Conservation (phyloP, 352 stramenopile genomes). For the Globisporangium canariense region DNA sequence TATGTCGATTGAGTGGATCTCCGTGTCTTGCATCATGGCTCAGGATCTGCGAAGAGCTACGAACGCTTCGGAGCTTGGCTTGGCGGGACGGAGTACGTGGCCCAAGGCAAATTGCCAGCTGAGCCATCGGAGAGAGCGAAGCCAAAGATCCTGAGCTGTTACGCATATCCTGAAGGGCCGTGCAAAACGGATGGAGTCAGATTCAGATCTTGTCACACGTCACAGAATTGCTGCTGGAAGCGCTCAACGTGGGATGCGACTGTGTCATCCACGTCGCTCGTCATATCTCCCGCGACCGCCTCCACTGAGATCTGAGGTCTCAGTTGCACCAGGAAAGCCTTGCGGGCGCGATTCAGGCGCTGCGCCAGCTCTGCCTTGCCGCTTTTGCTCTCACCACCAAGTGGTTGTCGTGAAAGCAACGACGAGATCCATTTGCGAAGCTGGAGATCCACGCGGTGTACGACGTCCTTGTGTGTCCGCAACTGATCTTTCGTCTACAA, state of each 20-base stretch:
- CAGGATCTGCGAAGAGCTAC: not conserved
- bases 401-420: conserved; percentile 23
- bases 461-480: conserved; percentile 26
- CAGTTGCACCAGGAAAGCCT: conserved; percentile 33
- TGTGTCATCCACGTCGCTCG: not conserved
- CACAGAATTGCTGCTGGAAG: conserved; percentile 9
- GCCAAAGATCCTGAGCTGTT: not conserved
- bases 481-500: conserved; percentile 32
- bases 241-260: conserved; percentile 3
- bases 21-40: conserved; percentile 10
- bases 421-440: conserved; percentile 56
- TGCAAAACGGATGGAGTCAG: not conserved
- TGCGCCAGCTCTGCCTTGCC: conserved; percentile 24
- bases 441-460: conserved; percentile 54
- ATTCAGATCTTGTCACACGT: not conserved
- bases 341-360: conserved; percentile 40
- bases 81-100: not conserved
- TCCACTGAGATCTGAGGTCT: conserved; percentile 13
- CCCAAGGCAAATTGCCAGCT: not conserved
- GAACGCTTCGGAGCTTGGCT: not conserved
- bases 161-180: not conserved
- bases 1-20: conserved; percentile 13
- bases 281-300: not conserved
- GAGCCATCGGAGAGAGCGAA: not conserved
- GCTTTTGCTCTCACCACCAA: conserved; percentile 12